Percentiles rank a stretch among this genome's conserved stretches.
These are phyloP conservation scores for Geum urbanum DNA, from an alignment of 306 rosid species.

Conservation along the genomic window DNA sequence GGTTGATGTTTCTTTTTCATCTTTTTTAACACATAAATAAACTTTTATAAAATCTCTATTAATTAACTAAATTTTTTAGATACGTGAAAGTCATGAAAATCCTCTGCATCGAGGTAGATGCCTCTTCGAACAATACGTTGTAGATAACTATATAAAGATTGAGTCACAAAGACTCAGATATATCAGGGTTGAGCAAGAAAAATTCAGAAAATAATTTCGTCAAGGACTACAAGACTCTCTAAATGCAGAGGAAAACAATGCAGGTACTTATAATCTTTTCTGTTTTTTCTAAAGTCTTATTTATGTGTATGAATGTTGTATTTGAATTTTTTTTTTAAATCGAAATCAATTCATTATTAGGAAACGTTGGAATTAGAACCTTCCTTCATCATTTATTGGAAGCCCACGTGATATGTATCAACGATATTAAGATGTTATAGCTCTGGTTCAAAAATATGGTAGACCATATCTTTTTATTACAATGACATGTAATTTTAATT, in stretches of 20 bases:
- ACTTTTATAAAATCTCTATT: too few species aligned
- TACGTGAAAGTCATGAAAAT: neutral
- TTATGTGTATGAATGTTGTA: neutral
- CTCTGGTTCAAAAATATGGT: neutral
- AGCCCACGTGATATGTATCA: neutral
- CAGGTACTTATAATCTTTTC: neutral
- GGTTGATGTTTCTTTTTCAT: neutral
- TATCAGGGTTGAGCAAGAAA: neutral
- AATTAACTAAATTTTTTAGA: neutral
- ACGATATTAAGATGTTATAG: neutral
- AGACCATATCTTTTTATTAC: neutral
- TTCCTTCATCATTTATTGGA: neutral
- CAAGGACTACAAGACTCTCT: slow-evolving; percentile 1
- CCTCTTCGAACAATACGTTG: neutral
- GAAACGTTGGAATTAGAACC: neutral
- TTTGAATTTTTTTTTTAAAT: neutral
- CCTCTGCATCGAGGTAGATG: neutral
- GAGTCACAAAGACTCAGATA: neutral
- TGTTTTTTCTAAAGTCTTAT: too few species aligned
- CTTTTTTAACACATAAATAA: neutral
- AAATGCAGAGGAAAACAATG: neutral
- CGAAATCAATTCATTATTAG: neutral
- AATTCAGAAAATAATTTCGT: neutral
- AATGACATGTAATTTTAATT: neutral
- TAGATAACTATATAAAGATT: neutral